Conservation (phyloP, 768 basidiomycete species). For the Thelephora ganbajun region DNA sequence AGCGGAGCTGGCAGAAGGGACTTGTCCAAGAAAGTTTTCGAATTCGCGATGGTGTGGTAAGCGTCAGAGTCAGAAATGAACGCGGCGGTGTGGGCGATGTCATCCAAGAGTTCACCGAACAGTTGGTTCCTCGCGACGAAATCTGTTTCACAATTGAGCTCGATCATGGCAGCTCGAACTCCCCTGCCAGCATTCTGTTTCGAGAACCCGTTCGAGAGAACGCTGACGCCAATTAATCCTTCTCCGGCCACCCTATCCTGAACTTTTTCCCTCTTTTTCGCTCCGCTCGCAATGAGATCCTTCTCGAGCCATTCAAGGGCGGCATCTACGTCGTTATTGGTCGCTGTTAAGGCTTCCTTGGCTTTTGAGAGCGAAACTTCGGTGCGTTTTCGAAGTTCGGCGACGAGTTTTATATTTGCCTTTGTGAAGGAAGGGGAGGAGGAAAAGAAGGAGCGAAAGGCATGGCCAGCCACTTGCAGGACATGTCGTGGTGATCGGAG, state of each 20-base stretch:
- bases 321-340: constrained; percentile 55
- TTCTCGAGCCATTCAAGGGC: constrained; percentile 75
- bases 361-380: constrained; percentile 82
- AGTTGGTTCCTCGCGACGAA: constrained; percentile 83
- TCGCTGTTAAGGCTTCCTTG: constrained; percentile 67
- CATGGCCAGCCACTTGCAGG: too few species aligned
- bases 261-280: constrained; percentile 74
- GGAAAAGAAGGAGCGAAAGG: too few species aligned
- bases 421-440: too few species aligned
- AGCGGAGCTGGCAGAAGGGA: background rate
- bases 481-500: too few species aligned
- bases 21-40: background rate
- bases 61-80: constrained; percentile 41
- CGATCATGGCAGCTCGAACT: constrained; percentile 74
- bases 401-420: constrained; percentile 63
- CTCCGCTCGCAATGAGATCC: constrained; percentile 58
- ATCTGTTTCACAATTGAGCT: constrained; percentile 94
- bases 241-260: constrained; percentile 60
- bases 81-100: constrained; percentile 77
- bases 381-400: constrained; percentile 69
- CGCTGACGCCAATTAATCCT: constrained; percentile 66
- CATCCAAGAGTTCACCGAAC: constrained; percentile 61
- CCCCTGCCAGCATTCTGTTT: constrained; percentile 20
- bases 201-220: constrained; percentile 45
- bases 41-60: constrained; percentile 2